phyloP scores from a whole-genome alignment of 129 eudicot species.

The Silybum marianum region DNA sequence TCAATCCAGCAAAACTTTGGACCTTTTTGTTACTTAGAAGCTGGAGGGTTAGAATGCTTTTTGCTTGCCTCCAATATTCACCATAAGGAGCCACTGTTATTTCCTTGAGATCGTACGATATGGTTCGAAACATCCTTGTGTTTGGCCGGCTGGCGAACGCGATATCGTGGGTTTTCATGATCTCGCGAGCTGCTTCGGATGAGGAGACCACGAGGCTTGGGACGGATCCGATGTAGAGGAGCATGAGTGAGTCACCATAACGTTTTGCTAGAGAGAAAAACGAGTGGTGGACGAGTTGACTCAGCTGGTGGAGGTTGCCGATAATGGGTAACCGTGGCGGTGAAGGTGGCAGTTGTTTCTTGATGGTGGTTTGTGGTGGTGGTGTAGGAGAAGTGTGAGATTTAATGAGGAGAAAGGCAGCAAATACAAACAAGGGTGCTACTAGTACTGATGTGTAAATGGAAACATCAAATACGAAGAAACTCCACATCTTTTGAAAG shows the following conservation, averaged over 20 bases:
- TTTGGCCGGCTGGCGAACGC: slow-evolving; percentile 43
- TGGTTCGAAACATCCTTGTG: slow-evolving; percentile 8
- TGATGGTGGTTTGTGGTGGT: neutral
- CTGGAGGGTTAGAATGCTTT: slow-evolving; percentile 44
- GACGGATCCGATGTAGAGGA: slow-evolving; percentile 41
- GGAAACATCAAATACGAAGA: neutral
- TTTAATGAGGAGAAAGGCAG: neutral
- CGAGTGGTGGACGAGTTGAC: slow-evolving; percentile 36
- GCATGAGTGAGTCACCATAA: slow-evolving; percentile 41
- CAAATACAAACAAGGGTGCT: neutral
- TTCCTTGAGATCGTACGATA: slow-evolving; percentile 38
- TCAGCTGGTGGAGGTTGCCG: slow-evolving; percentile 54
- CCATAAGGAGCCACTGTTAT: slow-evolving; percentile 49
- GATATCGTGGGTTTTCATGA: slow-evolving; percentile 53
- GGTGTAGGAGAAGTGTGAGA: neutral
- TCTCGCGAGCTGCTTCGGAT: slow-evolving; percentile 40
- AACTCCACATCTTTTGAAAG: neutral
- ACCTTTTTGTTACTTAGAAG: slow-evolving; percentile 48
- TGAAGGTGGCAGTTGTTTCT: slow-evolving; percentile 39
- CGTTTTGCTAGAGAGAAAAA: slow-evolving; percentile 39
- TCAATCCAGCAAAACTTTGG: slow-evolving; percentile 24
- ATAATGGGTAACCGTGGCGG: slow-evolving; percentile 45
- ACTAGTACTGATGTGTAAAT: neutral
- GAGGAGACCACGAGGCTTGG: slow-evolving; percentile 49
- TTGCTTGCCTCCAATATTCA: slow-evolving; percentile 55